Percentiles rank a stretch among this genome's conserved stretches.
Conservation (phyloP, 2,329 filamentous ascomycete species). For the Ascochyta koolunga region DNA sequence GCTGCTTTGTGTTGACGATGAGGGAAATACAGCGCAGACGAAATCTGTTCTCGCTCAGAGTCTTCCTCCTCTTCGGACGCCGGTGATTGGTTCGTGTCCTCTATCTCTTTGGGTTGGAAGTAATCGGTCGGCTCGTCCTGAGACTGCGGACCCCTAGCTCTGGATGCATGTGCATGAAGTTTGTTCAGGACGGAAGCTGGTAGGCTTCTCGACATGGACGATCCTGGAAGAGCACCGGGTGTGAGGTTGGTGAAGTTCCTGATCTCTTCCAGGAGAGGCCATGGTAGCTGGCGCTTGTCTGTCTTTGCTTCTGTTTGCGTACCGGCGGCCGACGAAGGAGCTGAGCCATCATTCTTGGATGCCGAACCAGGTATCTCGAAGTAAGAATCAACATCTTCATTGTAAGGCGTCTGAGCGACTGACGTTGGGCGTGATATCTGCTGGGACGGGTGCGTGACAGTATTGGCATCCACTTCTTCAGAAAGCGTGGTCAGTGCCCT, state of each 20-base stretch:
- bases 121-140: constrained; percentile 35
- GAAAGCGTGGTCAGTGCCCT: constrained; percentile 27
- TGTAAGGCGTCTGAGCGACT: constrained; percentile 33
- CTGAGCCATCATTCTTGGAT: constrained; percentile 12
- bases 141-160: constrained; percentile 23
- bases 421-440: constrained; percentile 33
- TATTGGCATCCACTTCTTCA: constrained; percentile 33
- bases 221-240: constrained; percentile 53
- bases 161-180: constrained; percentile 30
- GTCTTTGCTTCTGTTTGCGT: constrained; percentile 3
- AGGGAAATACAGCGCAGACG: constrained; percentile 82
- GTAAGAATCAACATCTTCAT: constrained; percentile 29
- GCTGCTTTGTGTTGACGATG: constrained; percentile 64
- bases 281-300: constrained; percentile 48
- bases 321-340: background rate
- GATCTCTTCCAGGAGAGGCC: constrained; percentile 62
- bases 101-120: constrained; percentile 31
- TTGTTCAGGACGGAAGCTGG: constrained; percentile 45
- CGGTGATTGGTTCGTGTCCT: constrained; percentile 32
- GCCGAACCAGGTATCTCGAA: constrained; percentile 28
- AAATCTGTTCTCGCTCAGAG: constrained; percentile 83
- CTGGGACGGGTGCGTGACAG: constrained; percentile 26
- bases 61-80: constrained; percentile 60
- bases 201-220: constrained; percentile 61
- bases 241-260: constrained; percentile 60